A percentile compares a stretch with the other conserved stretches of the same genome.
Conservation (phyloP, 495 filamentous ascomycete species). For the Lepidopterella palustris region DNA sequence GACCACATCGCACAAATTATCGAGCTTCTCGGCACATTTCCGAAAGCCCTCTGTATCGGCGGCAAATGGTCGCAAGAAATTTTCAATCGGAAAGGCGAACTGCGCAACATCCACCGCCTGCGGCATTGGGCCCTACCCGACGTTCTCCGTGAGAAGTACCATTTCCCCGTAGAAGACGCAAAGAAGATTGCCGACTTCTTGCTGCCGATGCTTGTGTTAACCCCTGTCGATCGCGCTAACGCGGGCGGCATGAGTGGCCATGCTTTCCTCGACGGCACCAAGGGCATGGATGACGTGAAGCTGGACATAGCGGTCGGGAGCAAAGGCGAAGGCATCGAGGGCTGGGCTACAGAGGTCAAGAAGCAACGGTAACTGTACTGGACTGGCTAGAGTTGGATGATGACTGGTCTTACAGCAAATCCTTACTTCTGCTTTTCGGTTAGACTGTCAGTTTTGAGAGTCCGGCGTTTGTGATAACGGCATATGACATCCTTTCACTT, state of each 20-base stretch:
- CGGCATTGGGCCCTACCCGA: constrained; percentile 95
- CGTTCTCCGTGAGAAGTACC: constrained; percentile 93
- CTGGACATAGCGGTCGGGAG: constrained; percentile 69
- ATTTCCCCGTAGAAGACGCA: constrained; percentile 73
- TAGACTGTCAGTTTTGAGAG: background rate
- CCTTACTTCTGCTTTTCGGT: background rate
- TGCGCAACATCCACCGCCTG: constrained; percentile 94
- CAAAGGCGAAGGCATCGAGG: constrained; percentile 89
- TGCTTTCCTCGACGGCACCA: constrained; percentile 70
- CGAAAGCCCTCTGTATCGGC: constrained; percentile 78
- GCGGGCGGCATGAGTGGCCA: constrained; percentile 91
- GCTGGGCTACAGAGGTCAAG: constrained; percentile 88
- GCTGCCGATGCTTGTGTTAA: constrained; percentile 83
- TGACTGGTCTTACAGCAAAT: background rate
- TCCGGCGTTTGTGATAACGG: background rate
- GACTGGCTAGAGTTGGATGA: background rate
- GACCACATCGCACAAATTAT: constrained; percentile 99
- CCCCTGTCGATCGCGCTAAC: constrained; percentile 83
- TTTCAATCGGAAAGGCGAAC: constrained; percentile 95
- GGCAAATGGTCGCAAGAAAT: constrained; percentile 99
- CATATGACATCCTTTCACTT: background rate
- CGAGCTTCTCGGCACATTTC: constrained; percentile 90
- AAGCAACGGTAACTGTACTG: constrained; percentile 41
- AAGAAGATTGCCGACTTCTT: constrained; percentile 80
- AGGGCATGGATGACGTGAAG: constrained; percentile 76